These are phyloP conservation scores for Alnus rubra DNA, from an alignment of 306 rosid genomes.

Conservation along the genomic window DNA sequence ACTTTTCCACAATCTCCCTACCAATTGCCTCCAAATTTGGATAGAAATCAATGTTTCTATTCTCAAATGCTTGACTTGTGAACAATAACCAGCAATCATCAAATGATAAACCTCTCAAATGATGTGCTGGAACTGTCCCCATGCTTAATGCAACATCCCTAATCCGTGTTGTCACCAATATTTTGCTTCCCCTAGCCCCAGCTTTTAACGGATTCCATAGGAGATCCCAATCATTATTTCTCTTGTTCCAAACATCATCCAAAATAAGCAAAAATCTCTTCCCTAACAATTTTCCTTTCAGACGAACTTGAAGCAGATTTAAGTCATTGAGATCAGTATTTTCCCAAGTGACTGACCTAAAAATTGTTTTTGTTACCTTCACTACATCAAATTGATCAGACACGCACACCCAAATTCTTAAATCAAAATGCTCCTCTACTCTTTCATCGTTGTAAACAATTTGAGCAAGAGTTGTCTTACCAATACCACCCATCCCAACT, in stretches of 20 bases:
- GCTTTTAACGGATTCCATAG: constrained; percentile 35
- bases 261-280: constrained; percentile 47
- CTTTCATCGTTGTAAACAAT: constrained; percentile 30
- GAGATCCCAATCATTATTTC: constrained; percentile 46
- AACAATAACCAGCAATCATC: constrained; percentile 51
- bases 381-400: constrained; percentile 36
- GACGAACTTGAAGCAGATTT: constrained; percentile 49
- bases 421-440: constrained; percentile 21
- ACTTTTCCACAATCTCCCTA: constrained; percentile 30
- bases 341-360: constrained; percentile 25
- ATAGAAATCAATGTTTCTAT: constrained; percentile 7
- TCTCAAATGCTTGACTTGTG: constrained; percentile 37
- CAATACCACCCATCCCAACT: constrained; percentile 50
- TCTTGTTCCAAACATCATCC: constrained; percentile 50
- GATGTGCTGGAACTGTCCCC: constrained; percentile 33
- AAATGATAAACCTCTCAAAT: constrained; percentile 26
- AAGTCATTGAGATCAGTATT: constrained; percentile 38
- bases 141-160: constrained; percentile 39
- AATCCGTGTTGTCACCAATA: constrained; percentile 49
- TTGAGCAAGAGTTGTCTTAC: constrained; percentile 51
- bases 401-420: constrained; percentile 34
- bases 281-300: constrained; percentile 26
- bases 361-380: constrained; percentile 45
- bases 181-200: constrained; percentile 47
- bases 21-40: constrained; percentile 38